Conservation (phyloP, 495 filamentous ascomycete species). For the Coniosporium apollinis region DNA sequence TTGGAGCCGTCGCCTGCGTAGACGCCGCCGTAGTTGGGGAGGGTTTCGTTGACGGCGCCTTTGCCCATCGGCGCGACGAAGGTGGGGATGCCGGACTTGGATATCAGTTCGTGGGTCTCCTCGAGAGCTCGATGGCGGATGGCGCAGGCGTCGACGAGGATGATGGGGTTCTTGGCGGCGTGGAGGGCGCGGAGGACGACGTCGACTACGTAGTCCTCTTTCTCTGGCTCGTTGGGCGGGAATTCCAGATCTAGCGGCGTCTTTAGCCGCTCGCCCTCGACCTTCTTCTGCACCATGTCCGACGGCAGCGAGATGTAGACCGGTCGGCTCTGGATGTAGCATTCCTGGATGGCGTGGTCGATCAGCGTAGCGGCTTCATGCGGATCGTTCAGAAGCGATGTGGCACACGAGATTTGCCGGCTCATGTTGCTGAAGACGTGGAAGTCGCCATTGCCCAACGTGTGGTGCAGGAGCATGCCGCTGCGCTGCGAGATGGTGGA, state of each 20-base stretch:
- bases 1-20: conserved; percentile 73
- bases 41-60: conserved; percentile 64
- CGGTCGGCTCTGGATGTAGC: conserved; percentile 37
- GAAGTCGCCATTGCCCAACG: conserved; percentile 81
- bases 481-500: conserved; percentile 39
- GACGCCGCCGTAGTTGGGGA: conserved; percentile 64
- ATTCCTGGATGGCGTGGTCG: conserved; percentile 65
- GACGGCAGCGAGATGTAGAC: conserved; percentile 76
- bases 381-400: conserved; percentile 51
- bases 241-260: conserved; percentile 49
- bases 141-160: conserved; percentile 84
- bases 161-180: conserved; percentile 57
- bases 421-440: conserved; percentile 74
- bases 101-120: conserved; percentile 62
- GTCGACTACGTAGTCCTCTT: conserved; percentile 71
- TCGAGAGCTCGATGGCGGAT: conserved; percentile 47
- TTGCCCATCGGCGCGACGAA: conserved; percentile 92
- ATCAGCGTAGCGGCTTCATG: conserved; percentile 55
- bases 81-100: conserved; percentile 58
- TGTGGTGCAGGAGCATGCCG: conserved; percentile 73
- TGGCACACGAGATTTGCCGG: conserved; percentile 48
- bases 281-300: conserved; percentile 65
- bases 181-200: conserved; percentile 63
- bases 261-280: conserved; percentile 54
- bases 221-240: conserved; percentile 48